Evolutionary conservation across 495 filamentous ascomycete genomes (phyloP), one percentile per base, ranked within the genome.

Genomic region (Hyaloscypha variabilis): DNA sequence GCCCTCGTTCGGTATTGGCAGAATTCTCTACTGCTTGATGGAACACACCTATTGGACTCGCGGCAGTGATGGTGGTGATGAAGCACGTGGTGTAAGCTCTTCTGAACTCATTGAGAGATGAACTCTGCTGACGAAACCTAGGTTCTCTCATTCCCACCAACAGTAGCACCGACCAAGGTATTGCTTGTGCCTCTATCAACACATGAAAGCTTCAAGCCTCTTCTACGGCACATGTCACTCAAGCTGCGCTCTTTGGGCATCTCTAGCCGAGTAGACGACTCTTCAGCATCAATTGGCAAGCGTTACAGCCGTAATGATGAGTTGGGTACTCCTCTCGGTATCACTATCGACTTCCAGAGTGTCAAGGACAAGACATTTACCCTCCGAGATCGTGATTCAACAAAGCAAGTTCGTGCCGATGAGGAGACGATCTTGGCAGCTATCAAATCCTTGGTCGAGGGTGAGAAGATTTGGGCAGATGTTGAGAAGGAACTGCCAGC

Each of bases 271-370:
- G 83, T 92, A 29, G 90, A 93, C 69, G 84, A 87, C 69, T 87
- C 85, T 14, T 82, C 81, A 30, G 88, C 89, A 13, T 87, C 82
- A 46, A 92, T 93, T 65, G 90, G 90, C 69, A 92, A 91, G 78
- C 84, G 90, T 31, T 88, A 91, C 74, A 82, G 85, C 71, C 78
- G 89, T 63, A 90, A 92, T 73, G 88, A 91, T 68, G 88, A 93
- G 75, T 81, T 93, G 19, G 88, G 89, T 61, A 90, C 88, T 14
- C 85, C 89, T 0, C 83, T 91, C 59, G 88, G 87, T 68, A 81
- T 90, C 69, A 92, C 88, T 0, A 76, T 90, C 67, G 88, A 92
- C 75, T 93, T 92, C 80, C 87, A 92, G 78, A 90, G 87, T 26
- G 70, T 92, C 49, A 82, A 91, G 74, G 90, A 92, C 71, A 81